phyloP scores from a whole-genome alignment of 2,329 filamentous ascomycete species.

The Xenosphaeropsis pyriputrescens region DNA sequence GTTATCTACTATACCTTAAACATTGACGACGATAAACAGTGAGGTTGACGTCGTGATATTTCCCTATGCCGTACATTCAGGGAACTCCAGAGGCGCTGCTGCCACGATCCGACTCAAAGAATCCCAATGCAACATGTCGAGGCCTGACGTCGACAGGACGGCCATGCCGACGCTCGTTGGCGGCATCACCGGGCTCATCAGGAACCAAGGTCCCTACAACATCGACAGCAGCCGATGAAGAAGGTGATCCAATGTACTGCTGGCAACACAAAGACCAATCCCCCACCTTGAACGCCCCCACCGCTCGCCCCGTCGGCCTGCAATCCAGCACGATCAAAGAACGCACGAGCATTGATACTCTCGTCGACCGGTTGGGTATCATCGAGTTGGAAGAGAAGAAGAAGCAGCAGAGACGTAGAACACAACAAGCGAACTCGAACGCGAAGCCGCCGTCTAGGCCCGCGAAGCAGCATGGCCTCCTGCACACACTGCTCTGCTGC shows the following conservation, averaged over 20 bases:
- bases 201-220: conserved; percentile 10
- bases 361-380: conserved; percentile 66
- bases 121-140: conserved; percentile 72
- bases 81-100: conserved; percentile 73
- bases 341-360: conserved; percentile 71
- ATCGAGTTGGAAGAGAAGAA: conserved; percentile 52
- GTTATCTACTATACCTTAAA: too few relatives aligned
- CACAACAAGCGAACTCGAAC: conserved; percentile 4
- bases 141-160: conserved; percentile 74
- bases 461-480: conserved; percentile 1
- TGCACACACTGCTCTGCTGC: conserved; percentile 11
- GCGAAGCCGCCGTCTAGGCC: not conserved
- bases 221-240: conserved; percentile 26
- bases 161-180: conserved; percentile 64
- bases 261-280: conserved; percentile 88
- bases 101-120: conserved; percentile 68
- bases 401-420: conserved; percentile 7
- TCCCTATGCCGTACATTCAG: conserved; percentile 45
- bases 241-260: conserved; percentile 60
- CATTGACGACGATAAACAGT: too few relatives aligned
- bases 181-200: conserved; percentile 21
- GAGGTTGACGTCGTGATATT: too few relatives aligned
- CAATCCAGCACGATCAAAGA: conserved; percentile 37
- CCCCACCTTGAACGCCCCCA: conserved; percentile 29
- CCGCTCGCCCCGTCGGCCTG: conserved; percentile 22